Percentiles rank a stretch among this genome's conserved stretches.
Conservation (phyloP, 2,329 filamentous ascomycete species). For the Penicillium decumbens region DNA sequence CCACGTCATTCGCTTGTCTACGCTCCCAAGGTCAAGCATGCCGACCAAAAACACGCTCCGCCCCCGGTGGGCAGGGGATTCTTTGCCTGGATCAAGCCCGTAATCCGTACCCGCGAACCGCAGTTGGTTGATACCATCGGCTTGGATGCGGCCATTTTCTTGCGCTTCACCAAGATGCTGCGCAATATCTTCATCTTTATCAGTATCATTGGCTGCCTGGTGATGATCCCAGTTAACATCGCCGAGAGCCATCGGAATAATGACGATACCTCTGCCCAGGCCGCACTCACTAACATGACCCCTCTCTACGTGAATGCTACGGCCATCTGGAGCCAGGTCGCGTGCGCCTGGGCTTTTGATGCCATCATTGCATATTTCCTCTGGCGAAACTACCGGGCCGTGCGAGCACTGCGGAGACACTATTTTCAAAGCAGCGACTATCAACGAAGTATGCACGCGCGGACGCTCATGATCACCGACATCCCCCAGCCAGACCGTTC, state of each 20-base stretch:
- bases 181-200: constrained; percentile 80
- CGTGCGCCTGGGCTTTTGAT: constrained; percentile 62
- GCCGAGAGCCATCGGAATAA: constrained; percentile 45
- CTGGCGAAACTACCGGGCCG: constrained; percentile 81
- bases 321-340: constrained; percentile 57
- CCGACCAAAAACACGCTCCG: constrained; percentile 82
- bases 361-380: constrained; percentile 72
- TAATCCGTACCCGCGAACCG: constrained; percentile 72
- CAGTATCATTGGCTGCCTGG: constrained; percentile 65
- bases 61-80: constrained; percentile 81
- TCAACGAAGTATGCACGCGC: constrained; percentile 76
- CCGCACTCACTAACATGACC: constrained; percentile 46
- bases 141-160: constrained; percentile 84
- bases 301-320: constrained; percentile 46
- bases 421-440: constrained; percentile 88
- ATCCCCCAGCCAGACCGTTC: constrained; percentile 70
- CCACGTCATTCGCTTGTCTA: constrained; percentile 92
- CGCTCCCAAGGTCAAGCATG: constrained; percentile 87
- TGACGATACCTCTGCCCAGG: constrained; percentile 18
- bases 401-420: constrained; percentile 64
- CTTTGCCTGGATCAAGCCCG: constrained; percentile 77
- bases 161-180: constrained; percentile 85
- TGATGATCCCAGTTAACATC: constrained; percentile 79
- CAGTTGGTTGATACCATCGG: constrained; percentile 77
- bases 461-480: constrained; percentile 68